A percentile compares a stretch with the other conserved stretches of the same genome.
Evolutionary conservation across 495 filamentous ascomycete genomes (phyloP).

Genomic region (Chaetomium fimeti): DNA sequence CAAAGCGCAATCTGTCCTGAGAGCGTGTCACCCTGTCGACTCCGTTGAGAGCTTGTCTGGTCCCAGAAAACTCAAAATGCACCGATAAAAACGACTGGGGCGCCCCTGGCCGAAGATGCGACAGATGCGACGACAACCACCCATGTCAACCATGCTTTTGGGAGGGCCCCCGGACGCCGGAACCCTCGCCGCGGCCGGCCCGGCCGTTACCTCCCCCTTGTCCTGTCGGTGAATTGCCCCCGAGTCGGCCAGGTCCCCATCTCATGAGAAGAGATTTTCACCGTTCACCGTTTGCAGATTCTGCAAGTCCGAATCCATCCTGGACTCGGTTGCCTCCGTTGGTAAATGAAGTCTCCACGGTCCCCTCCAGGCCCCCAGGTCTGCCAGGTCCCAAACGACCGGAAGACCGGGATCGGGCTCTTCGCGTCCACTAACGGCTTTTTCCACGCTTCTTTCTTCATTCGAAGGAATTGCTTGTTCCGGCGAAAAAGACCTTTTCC

Average conservation of each 20-base stretch:
- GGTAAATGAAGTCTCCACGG: not conserved
- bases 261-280: not conserved
- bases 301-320: not conserved
- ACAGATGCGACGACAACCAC: not conserved
- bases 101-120: too few species aligned
- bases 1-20: not conserved
- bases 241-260: not conserved
- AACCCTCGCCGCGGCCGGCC: conserved; percentile 1
- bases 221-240: not conserved
- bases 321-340: conserved; percentile 4
- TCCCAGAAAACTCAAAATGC: too few species aligned
- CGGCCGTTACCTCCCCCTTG: not conserved
- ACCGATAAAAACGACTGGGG: too few species aligned
- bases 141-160: conserved; percentile 7
- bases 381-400: not conserved
- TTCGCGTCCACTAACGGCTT: not conserved
- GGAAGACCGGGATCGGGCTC: not conserved
- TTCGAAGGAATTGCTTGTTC: not conserved
- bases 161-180: not conserved
- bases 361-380: too few species aligned
- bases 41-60: too few species aligned
- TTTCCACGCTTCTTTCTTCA: not conserved
- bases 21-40: not conserved
- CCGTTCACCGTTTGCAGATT: not conserved
- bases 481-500: not conserved